Base-by-base conservation (phyloP, 768 basidiomycete genomes). In the Mycena vitilis region DNA sequence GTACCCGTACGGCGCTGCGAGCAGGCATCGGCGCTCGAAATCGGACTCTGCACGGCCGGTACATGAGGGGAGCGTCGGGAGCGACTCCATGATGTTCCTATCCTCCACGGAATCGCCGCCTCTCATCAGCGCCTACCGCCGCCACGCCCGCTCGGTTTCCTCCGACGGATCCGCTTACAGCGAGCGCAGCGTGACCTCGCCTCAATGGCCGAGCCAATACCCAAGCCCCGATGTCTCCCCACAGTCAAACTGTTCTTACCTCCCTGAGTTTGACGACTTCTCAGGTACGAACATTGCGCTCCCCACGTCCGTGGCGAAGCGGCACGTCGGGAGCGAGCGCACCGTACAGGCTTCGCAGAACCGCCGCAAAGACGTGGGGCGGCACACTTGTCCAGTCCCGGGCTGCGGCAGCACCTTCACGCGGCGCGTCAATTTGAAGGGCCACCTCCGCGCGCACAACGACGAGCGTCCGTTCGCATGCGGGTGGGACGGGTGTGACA, bases 391-490 rank as follows among this genome's bases (percentile, higher is more conserved):
- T 82, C 91, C 91, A 8, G 79, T 81, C 10, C 85, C 85, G 69
- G 79, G 60, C 49, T 66, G 68, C 65, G 91, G 90, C 45, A 93
- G 91, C 74, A 95, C 94, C 5, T 96, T 96, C 73, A 98, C 96
- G 48, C 83, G 95, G 75, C 92, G 95, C 76, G 98, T 98, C 82
- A 98, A 98, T 77, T 78, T 98, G 65, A 95, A 96, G 78, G 96
- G 96, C n/a, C 96, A 98, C 76, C 85, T 98, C 74, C 92, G 96
- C 49, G 95, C 94, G 12, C 96, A 98, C 74, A 95, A 93, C 68
- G 95, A 96, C 77, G 94, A 96, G 79, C 91, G 95, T 66, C 96
- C 96, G 34, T 97, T 95, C 85, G 89, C 91, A 77, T 97, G 95
- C 81, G 90, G 92, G 73, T 96, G 95, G 90, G 93, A 94, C 2